Evolutionary conservation across 345 rosid genomes (phyloP).

Genomic region (Moringa oleifera): DNA sequence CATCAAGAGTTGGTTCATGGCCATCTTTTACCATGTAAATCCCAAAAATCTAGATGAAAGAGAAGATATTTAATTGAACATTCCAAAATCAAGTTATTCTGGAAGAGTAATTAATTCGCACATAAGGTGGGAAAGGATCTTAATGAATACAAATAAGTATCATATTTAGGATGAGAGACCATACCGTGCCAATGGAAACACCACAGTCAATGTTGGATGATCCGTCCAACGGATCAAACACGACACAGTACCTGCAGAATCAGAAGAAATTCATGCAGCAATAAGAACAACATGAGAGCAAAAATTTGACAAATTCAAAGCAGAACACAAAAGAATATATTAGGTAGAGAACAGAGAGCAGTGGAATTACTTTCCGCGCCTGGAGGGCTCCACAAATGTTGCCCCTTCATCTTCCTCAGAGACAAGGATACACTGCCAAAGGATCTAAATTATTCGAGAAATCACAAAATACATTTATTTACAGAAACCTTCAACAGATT

Average conservation of each 20-base stretch:
- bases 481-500: not conserved
- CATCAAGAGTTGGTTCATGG: slow-evolving; percentile 68
- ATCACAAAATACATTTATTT: not conserved
- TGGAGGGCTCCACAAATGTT: slow-evolving; percentile 65
- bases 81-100: slow-evolving; percentile 19
- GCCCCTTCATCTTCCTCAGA: slow-evolving; percentile 98
- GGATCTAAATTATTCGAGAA: slow-evolving; percentile 15
- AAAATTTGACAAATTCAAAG: not conserved
- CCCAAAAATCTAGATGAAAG: slow-evolving; percentile 76
- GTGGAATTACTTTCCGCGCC: slow-evolving; percentile 66
- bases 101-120: slow-evolving; percentile 9
- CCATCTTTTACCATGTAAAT: slow-evolving; percentile 65
- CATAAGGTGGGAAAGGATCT: slow-evolving; percentile 1
- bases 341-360: slow-evolving; percentile 5
- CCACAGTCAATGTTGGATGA: slow-evolving; percentile 98
- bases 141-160: not conserved
- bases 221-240: slow-evolving; percentile 97
- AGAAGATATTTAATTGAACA: slow-evolving; percentile 23
- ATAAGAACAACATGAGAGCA: slow-evolving; percentile 6
- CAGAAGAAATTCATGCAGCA: not conserved
- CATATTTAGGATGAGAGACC: slow-evolving; percentile 9
- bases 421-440: slow-evolving; percentile 79
- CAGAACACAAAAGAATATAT: not conserved
- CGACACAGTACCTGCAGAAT: slow-evolving; percentile 74
- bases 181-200: slow-evolving; percentile 95